A percentile compares a stretch with the other conserved stretches of the same genome.
phyloP scores from a whole-genome alignment of 2,329 filamentous ascomycete species.

The Cladosporium phlei region DNA sequence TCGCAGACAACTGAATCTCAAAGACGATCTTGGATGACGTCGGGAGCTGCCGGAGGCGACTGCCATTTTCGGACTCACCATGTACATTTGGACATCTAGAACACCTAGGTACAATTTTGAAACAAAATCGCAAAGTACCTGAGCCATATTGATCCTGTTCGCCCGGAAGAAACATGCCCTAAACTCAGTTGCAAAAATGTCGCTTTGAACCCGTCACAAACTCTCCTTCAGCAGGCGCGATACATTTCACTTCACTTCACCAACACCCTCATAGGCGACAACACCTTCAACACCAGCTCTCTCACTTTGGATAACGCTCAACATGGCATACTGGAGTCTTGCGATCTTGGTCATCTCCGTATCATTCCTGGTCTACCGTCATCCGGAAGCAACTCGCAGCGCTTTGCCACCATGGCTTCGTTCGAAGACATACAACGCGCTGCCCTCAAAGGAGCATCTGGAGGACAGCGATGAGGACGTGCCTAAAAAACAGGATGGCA shows the following conservation, averaged over 20 bases:
- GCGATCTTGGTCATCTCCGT: conserved; percentile 37
- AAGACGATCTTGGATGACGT: too few species aligned
- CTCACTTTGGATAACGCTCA: not conserved
- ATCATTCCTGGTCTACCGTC: conserved; percentile 37
- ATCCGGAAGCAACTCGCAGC: conserved; percentile 35
- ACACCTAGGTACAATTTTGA: not conserved
- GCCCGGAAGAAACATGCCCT: not conserved
- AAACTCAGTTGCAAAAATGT: not conserved
- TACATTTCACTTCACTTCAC: not conserved
- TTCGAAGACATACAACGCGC: not conserved
- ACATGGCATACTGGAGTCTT: conserved; percentile 41
- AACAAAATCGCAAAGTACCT: not conserved
- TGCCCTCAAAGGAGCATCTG: not conserved
- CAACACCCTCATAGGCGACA: not conserved
- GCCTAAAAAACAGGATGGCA: not conserved
- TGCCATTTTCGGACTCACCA: conserved; percentile 2
- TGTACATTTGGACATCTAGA: not conserved
- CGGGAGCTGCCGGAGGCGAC: not conserved
- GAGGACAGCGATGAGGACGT: not conserved
- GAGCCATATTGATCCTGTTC: too few species aligned
- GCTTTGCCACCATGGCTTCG: conserved; percentile 26
- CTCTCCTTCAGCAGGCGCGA: not conserved
- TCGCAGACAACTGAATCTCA: too few species aligned
- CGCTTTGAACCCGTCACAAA: not conserved
- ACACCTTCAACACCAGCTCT: not conserved